Evolutionary conservation across 148 eudicot genomes (phyloP), one percentile per base, ranked within the genome.

Genomic region (Arctostaphylos glauca): DNA sequence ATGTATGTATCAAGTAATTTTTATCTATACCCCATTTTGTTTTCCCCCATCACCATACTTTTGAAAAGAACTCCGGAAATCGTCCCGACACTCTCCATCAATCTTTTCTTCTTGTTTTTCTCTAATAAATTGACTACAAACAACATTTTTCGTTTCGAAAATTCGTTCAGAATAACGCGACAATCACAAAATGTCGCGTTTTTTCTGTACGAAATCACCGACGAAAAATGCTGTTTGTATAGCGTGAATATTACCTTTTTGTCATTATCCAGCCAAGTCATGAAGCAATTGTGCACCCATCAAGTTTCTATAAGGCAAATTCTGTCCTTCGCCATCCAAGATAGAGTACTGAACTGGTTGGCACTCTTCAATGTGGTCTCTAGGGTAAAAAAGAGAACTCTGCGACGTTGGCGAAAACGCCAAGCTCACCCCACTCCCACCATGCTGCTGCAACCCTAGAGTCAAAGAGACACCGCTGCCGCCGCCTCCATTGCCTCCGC

Each of bases 281-380:
- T 93, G 93, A 62, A 94, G 94, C 84, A 97, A 81, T 83, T 97
- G 99, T 38, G 99, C 95, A 73, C 93, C 97, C 94, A 97, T 90
- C 88, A 97, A 86, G 84, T 93, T 97, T 78, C 97, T 88, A 23
- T 93, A 97, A 16, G 97, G 99, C 89, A 94, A 84, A 55, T 87
- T 94, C 80, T 92, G 97, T 47, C 83, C 90, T 85, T 91, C 94
- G 13, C 87, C 89, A 25, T 94, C 98, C 87, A 94, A 84, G 10
- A 94, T 87, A 12, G 95, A 89, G 83, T 89, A 94, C 31, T 90
- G 92, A 70, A 86, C 95, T 41, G 85, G 92, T 78, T 70, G 59
- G 41, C 82, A 64, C 67, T 80, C 77, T 5, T 72, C 83, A 54
- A 81, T 87, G 5, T 87, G 90, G 13, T 90, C 97, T 54, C 95